Evolutionary conservation across 2,329 filamentous ascomycete genomes (phyloP), one percentile per base, ranked within the genome.

Genomic region (Xylariales sp.): DNA sequence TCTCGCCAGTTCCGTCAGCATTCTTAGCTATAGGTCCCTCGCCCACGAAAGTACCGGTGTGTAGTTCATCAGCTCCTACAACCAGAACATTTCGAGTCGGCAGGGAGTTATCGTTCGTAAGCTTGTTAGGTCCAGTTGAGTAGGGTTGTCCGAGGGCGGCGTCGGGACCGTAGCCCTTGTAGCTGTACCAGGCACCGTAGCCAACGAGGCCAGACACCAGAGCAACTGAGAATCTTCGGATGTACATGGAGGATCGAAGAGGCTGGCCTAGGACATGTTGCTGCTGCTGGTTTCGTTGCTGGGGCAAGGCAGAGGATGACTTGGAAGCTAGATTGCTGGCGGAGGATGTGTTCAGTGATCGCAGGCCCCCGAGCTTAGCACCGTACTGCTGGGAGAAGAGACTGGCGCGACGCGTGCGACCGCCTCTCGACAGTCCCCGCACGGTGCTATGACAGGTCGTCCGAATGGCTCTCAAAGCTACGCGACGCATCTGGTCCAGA

Each of bases 11-110:
- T 59, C 88, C 85, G 65, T 90, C 86, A 3, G 85, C 88, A 54
- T 86, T 78, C 68, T 98, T 98, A 33, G 86, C 86, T 46, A 98
- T 80, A 15, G 91, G 89, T 5, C 82, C 86, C 55, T 95, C 86
- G 45, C 86, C 88, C 14, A 88, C 81, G 48, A 96, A 83, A 7
- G 87, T 86, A 18, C 87, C 86, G 9, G 91, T 93, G 58, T 90
- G 91, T 37, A 98, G 78, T 62, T 94, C 84, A 59, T 95, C 88
- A 56, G 90, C 85, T 46, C 91, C 88, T 39, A 98, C 87, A 31
- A 96, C 82, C 18, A 97, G 74, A 15, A 94, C 87, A 51, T 74
- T 89, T 63, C 65, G 78, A 29, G 76, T 79, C 8, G 71, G 67
- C 21, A 66, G 57, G 18, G 65, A 68, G 55, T 65, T 64, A 50